Base-by-base conservation (phyloP, 345 rosid genomes). In the Microcos paniculata region DNA sequence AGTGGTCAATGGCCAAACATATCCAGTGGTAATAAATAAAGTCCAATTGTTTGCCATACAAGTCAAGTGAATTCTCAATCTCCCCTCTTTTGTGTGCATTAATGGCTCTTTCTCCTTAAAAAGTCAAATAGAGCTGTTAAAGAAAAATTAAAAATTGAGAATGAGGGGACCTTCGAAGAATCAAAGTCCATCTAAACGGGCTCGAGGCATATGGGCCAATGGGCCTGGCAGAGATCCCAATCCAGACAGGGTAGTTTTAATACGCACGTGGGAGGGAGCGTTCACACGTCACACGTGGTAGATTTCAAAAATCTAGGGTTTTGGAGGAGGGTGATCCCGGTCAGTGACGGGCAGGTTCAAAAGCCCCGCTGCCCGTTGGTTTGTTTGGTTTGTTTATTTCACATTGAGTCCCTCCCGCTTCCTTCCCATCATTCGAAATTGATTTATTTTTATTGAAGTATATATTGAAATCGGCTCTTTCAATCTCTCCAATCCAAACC, bases 341-440 rank as follows among this genome's bases (percentile, higher is more conserved):
- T 77, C 78, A 80, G 76, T 2, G 8, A 12, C 46, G 76, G 84
- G 89, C 83, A 76, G 71, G 68, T 45, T 24, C 23, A 46, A 59
- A n/a, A 70, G 48, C 28, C 40, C 15, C 58, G 57, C 72, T 75
- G 66, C 82, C 82, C 81, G 61, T 69, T 72, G 30, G 69, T 4
- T 35, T n/a, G n/a, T 30, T 30, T 35, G 21, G 16, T 48, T 28
- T 42, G 19, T 61, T 21, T 42, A n/a, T 57, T 38, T 23, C 45
- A 15, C 56, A 38, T 55, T 35, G 66, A 42, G 63, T 68, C 74
- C 71, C 86, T 89, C 94, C 92, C 94, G 97, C 97, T 88, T 79
- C 90, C 87, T 84, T 74, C 84, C 53, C 49, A 59, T 30, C 87
- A 87, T 88, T 90, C 93, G 88, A 90, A 91, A 72, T 66, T 66